Base-by-base conservation (phyloP, 1,284 basidiomycete genomes). In the Trametes polyzona region DNA sequence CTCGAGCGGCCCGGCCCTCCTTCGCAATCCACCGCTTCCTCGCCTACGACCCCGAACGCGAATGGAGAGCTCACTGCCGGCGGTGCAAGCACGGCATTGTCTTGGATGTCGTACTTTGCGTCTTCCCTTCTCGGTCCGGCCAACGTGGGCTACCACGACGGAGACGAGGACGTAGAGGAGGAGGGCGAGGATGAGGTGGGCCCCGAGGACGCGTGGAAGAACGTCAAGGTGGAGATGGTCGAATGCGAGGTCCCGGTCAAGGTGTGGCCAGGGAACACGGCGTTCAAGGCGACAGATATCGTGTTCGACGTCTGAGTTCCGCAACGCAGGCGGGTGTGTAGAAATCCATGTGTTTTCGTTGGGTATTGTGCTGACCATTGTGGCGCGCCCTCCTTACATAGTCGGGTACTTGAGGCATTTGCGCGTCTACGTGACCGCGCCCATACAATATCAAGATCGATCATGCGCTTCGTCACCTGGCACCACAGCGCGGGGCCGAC, bases 241-340 rank as follows among this genome's bases (percentile, higher is more conserved):
- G 93, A 96, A 70, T 96, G 94, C 66, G 90, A 93, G 71, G 88
- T 97, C 46, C 93, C 93, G n/a, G 84, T 97, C 55, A 84, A 76
- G 64, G 89, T 96, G 3, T 92, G 90, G 79, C 88, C 94, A 14
- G 92, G 92, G 24, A 95, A 94, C 72, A 95, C 94, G 8, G 90
- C 89, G 48, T 95, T 93, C 74, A 86, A 84, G 72, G 86, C 91
- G n/a, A 76, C 83, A 64, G 86, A 90, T 61, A 84, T 90, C 14
- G 83, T 90, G 30, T 92, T 92, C 69, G 86, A 90, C 67, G 84
- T 90, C n/a, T 90, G 51, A 62, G 44, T 11, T 32, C 43, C 27
- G 35, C 30, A 36, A n/a, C n/a, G n/a, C 23, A 8, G 16, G 6
- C 14, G 14, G 12, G 4, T 23, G 30, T 21, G 30, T 32, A 19